phyloP scores from a whole-genome alignment of 192 early-diverging fungal species.

The Backusella australiensis region DNA sequence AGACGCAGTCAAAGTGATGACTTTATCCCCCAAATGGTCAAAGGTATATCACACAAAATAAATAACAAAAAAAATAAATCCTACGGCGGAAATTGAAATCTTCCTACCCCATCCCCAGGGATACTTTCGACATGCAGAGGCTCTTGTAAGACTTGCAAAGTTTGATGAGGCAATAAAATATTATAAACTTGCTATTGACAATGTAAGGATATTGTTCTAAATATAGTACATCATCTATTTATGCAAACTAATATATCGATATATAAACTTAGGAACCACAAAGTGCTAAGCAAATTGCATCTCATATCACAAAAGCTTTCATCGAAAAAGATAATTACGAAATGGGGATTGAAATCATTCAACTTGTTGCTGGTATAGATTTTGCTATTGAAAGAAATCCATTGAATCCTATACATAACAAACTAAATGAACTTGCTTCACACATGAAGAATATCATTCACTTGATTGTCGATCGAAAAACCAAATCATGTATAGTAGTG shows the following conservation, averaged over 20 bases:
- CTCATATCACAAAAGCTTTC: slow-evolving; percentile 50
- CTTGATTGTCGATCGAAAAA: slow-evolving; percentile 66
- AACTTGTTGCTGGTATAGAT: slow-evolving; percentile 72
- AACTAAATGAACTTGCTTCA: slow-evolving; percentile 74
- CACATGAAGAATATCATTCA: slow-evolving; percentile 89
- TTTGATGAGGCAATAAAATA: slow-evolving; percentile 47
- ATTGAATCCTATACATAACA: slow-evolving; percentile 69
- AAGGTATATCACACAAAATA: slow-evolving; percentile 28
- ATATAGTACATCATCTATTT: background rate
- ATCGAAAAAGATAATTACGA: slow-evolving; percentile 53
- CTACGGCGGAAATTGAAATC: slow-evolving; percentile 36
- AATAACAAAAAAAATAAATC: background rate
- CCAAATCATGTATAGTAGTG: slow-evolving; percentile 73
- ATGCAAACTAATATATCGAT: background rate
- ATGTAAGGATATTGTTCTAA: slow-evolving; percentile 16
- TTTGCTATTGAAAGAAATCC: slow-evolving; percentile 49
- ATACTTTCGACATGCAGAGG: slow-evolving; percentile 63
- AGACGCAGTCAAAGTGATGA: slow-evolving; percentile 35
- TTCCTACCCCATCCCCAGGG: slow-evolving; percentile 37
- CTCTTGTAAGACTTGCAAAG: slow-evolving; percentile 45
- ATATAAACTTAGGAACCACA: slow-evolving; percentile 39
- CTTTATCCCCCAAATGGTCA: slow-evolving; percentile 32
- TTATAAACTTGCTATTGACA: slow-evolving; percentile 41
- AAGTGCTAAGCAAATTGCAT: slow-evolving; percentile 43
- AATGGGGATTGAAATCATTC: slow-evolving; percentile 62